Conservation (phyloP, 257 asterid genomes). For the Gentiana macrophylla region DNA sequence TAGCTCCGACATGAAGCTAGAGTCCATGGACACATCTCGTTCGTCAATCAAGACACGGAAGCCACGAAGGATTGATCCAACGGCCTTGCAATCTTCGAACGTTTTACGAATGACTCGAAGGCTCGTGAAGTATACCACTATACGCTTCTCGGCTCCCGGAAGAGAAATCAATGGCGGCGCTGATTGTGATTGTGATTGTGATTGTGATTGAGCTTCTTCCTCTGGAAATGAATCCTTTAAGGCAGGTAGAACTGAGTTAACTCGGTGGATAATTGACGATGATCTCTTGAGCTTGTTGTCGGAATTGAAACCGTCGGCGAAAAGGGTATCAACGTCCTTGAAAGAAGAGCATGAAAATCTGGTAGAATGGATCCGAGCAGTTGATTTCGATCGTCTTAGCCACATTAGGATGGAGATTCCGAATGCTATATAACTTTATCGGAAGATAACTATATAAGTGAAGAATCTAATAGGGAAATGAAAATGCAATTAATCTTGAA, state of each 20-base stretch:
- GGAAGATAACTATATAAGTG: too few species aligned
- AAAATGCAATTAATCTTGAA: too few species aligned
- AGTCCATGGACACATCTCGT: constrained; percentile 77
- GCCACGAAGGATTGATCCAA: constrained; percentile 45
- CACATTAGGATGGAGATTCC: constrained; percentile 50
- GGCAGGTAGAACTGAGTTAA: constrained; percentile 37
- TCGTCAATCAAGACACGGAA: constrained; percentile 74
- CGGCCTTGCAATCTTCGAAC: constrained; percentile 71
- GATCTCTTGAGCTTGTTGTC: constrained; percentile 15
- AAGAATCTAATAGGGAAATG: too few species aligned
- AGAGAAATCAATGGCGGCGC: constrained; percentile 18
- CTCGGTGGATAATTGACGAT: constrained; percentile 58
- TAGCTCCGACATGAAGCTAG: constrained; percentile 59
- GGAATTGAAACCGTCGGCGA: constrained; percentile 26
- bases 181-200: background rate
- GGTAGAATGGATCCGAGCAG: constrained; percentile 29
- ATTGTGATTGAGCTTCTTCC: background rate
- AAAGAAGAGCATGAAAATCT: constrained; percentile 63
- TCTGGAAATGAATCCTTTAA: constrained; percentile 11
- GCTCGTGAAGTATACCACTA: constrained; percentile 74
- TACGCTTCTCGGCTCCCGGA: constrained; percentile 55
- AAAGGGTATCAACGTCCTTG: constrained; percentile 61
- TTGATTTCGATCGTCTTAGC: constrained; percentile 56
- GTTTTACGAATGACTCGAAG: constrained; percentile 70
- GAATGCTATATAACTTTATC: too few species aligned